Evolutionary conservation across 257 asterid genomes (phyloP).

Genomic region (Lycium ferocissimum): DNA sequence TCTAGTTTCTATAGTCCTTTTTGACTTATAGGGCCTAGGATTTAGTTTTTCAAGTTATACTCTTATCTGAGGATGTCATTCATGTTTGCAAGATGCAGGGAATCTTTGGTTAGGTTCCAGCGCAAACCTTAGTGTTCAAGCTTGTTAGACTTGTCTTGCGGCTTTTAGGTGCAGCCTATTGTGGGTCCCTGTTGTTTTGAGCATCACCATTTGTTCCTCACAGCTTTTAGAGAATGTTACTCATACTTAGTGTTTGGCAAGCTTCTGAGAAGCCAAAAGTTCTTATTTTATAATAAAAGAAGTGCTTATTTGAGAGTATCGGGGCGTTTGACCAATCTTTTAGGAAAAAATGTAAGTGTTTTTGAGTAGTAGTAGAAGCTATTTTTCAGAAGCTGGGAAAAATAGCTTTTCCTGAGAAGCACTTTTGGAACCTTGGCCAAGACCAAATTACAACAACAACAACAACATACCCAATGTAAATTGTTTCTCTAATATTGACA

Average conservation of each 20-base stretch:
- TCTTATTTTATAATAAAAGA: too few species aligned
- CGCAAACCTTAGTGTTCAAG: neutral
- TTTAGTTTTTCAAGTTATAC: slow-evolving; percentile 1
- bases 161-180: neutral
- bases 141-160: neutral
- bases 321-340: too few species aligned
- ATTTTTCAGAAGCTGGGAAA: too few species aligned
- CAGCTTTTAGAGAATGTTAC: slow-evolving; percentile 1
- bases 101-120: neutral
- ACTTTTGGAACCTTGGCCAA: too few species aligned
- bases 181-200: neutral
- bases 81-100: neutral
- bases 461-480: too few species aligned
- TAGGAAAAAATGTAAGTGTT: too few species aligned
- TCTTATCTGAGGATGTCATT: neutral
- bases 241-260: neutral
- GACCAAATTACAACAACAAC: too few species aligned
- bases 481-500: too few species aligned
- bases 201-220: neutral
- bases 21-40: neutral
- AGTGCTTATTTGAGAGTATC: too few species aligned
- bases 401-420: too few species aligned
- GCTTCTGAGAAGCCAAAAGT: too few species aligned
- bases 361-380: too few species aligned
- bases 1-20: neutral